Conservation (phyloP, 208 protist genomes). For the Acanthamoeba triangularis region DNA sequence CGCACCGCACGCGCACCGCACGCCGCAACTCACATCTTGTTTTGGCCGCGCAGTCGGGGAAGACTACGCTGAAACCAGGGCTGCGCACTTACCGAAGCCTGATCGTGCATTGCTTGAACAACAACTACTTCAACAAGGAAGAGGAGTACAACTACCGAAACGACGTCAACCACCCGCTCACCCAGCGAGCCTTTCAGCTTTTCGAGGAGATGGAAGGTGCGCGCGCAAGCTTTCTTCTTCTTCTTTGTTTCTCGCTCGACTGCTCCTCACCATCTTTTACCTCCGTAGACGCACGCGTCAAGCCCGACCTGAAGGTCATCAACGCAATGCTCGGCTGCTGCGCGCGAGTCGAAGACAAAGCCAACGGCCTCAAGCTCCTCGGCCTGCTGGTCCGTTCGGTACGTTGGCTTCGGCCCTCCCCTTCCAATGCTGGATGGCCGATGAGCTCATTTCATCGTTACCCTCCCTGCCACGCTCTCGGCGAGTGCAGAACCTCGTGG, state of each 20-base stretch:
- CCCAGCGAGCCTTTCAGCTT: constrained; percentile 26
- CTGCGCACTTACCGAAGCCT: constrained; percentile 13
- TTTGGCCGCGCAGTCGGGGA: background rate
- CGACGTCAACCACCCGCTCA: constrained; percentile 54
- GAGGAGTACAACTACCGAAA: constrained; percentile 70
- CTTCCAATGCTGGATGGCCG: background rate
- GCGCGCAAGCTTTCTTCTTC: background rate
- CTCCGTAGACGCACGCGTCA: background rate
- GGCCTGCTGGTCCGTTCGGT: constrained; percentile 34
- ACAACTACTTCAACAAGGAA: constrained; percentile 69
- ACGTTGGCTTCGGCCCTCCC: background rate
- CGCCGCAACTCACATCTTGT: background rate
- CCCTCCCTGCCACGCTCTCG: background rate
- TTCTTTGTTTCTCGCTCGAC: background rate
- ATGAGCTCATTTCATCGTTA: background rate
- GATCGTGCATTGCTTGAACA: constrained; percentile 48
- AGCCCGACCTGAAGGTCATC: constrained; percentile 46
- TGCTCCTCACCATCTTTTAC: background rate
- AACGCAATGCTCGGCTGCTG: constrained; percentile 65
- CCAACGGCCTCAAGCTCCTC: constrained; percentile 36
- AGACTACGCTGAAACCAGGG: background rate
- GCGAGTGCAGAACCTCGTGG: background rate
- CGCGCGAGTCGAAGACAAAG: constrained; percentile 6
- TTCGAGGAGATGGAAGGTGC: constrained; percentile 59
- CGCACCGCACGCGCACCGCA: background rate